Evolutionary conservation across 2,329 filamentous ascomycete species (phyloP).

Genomic region (Decorospora gaudefroyi): DNA sequence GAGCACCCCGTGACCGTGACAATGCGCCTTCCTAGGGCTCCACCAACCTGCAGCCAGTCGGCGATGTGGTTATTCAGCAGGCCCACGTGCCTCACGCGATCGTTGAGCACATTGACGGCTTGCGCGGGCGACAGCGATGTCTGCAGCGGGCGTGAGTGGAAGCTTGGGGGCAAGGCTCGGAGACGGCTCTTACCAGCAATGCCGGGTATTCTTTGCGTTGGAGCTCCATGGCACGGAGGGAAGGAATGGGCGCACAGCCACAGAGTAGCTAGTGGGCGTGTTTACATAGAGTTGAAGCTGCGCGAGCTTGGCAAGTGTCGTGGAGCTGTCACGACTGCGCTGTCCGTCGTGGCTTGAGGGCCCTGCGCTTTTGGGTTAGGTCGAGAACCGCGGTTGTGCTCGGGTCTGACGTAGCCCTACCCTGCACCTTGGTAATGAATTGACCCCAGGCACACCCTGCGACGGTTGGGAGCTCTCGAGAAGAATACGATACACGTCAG

Average conservation of each 20-base stretch:
- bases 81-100: slow-evolving; percentile 83
- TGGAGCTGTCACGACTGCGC: slow-evolving; percentile 40
- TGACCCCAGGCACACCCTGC: slow-evolving; percentile 2
- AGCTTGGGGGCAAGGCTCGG: slow-evolving; percentile 14
- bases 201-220: slow-evolving; percentile 89
- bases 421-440: slow-evolving; percentile 17
- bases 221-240: slow-evolving; percentile 58
- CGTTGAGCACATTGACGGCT: slow-evolving; percentile 79
- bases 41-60: slow-evolving; percentile 91
- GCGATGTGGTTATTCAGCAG: slow-evolving; percentile 89
- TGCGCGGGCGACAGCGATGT: slow-evolving; percentile 78
- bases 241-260: slow-evolving; percentile 37
- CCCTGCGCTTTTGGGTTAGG: slow-evolving; percentile 30
- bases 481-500: slow-evolving; percentile 4
- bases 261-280: slow-evolving; percentile 20
- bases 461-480: not conserved
- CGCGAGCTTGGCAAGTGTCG: slow-evolving; percentile 35
- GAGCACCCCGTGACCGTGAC: slow-evolving; percentile 25
- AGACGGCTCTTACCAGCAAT: slow-evolving; percentile 71
- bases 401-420: slow-evolving; percentile 30
- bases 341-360: slow-evolving; percentile 37
- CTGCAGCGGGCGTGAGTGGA: slow-evolving; percentile 56
- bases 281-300: slow-evolving; percentile 40
- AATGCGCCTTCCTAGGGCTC: slow-evolving; percentile 3
- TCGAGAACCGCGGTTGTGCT: slow-evolving; percentile 12